These are phyloP conservation scores for Aspergillus fumigatiaffinis DNA, from an alignment of 2,329 filamentous ascomycete genomes.

Conservation along the genomic window DNA sequence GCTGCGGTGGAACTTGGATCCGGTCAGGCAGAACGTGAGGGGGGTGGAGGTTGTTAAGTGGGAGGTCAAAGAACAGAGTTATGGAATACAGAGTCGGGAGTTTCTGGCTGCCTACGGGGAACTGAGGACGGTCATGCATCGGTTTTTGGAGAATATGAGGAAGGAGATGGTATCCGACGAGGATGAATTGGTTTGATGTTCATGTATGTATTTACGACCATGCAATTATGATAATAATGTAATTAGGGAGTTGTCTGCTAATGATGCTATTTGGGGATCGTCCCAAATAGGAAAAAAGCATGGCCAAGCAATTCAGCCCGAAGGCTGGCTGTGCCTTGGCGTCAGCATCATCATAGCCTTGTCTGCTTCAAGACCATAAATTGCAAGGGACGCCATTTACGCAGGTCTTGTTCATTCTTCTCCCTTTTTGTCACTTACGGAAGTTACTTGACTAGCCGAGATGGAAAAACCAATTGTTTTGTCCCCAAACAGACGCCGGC, in stretches of 20 bases:
- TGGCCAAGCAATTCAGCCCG: background rate
- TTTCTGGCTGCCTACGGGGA: slow-evolving; percentile 3
- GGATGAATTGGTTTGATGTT: background rate
- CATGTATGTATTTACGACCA: background rate
- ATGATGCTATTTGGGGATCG: background rate
- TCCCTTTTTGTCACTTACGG: background rate
- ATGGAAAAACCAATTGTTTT: background rate
- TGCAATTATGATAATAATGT: background rate
- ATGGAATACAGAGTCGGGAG: slow-evolving; percentile 9
- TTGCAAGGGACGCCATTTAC: background rate
- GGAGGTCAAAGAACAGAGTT: slow-evolving; percentile 9
- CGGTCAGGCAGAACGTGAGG: background rate
- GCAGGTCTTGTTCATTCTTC: background rate
- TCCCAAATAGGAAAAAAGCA: background rate
- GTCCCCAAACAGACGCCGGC: background rate
- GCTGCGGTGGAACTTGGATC: slow-evolving; percentile 6
- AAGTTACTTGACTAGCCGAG: background rate
- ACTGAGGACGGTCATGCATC: slow-evolving; percentile 4
- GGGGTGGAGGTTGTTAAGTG: background rate
- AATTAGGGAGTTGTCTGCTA: too few species aligned
- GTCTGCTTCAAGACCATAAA: background rate
- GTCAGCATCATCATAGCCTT: background rate
- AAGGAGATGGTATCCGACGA: slow-evolving; percentile 2
- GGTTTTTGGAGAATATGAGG: slow-evolving; percentile 8
- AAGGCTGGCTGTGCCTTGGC: background rate